Evolutionary conservation across 2,329 filamentous ascomycete genomes (phyloP).

Genomic region (Xylaria sp.): DNA sequence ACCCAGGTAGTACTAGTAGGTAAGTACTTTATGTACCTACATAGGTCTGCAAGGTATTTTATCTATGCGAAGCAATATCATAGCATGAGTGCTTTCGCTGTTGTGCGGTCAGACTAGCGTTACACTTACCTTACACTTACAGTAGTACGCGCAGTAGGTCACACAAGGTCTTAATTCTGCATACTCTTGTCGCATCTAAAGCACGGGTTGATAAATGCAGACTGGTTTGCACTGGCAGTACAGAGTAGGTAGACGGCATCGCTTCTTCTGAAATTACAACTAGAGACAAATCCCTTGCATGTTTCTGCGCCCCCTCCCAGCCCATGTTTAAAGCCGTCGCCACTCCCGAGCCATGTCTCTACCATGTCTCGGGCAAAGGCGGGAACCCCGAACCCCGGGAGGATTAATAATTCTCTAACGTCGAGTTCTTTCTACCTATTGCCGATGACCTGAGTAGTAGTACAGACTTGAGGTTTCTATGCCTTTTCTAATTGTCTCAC

Average conservation of each 20-base stretch:
- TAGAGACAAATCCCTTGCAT: background rate
- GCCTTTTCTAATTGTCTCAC: background rate
- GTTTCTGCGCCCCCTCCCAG: background rate
- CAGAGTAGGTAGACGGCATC: background rate
- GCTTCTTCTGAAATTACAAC: background rate
- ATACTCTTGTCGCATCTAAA: background rate
- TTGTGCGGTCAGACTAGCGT: no score
- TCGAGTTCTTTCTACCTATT: background rate
- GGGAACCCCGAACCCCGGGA: background rate
- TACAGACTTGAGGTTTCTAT: background rate
- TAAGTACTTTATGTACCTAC: no score
- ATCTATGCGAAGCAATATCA: background rate
- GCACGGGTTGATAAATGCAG: background rate
- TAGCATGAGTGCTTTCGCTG: constrained; percentile 2
- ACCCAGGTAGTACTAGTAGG: no score
- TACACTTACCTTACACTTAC: background rate
- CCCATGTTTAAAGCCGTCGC: background rate
- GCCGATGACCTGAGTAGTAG: background rate
- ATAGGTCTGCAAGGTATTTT: no score
- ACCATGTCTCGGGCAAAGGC: background rate
- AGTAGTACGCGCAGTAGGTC: background rate
- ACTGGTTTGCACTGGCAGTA: background rate
- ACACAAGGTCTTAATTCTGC: background rate
- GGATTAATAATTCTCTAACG: background rate
- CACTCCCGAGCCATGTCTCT: background rate